Conservation (phyloP, 768 basidiomycete species). For the Leccinum boreale region DNA sequence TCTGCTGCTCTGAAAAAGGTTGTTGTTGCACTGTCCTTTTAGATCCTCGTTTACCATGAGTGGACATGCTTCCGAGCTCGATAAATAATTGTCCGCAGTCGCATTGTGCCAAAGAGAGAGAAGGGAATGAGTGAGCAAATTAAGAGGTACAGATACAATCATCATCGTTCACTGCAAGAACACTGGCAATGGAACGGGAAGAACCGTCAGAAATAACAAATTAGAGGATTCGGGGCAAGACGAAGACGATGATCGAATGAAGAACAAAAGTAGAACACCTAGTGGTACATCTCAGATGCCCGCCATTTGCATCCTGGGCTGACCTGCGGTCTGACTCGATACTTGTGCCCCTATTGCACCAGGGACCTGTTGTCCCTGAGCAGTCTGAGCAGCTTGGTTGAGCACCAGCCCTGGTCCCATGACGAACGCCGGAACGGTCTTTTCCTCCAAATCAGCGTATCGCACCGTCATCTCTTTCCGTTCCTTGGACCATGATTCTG, state of each 20-base stretch:
- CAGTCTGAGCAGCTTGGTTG: conserved; percentile 30
- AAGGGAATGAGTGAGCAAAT: conserved; percentile 29
- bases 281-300: conserved; percentile 28
- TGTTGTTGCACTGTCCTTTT: not conserved
- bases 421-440: conserved; percentile 59
- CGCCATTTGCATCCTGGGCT: conserved; percentile 35
- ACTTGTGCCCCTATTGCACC: conserved; percentile 29
- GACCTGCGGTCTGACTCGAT: conserved; percentile 23
- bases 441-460: conserved; percentile 74
- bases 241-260: conserved; percentile 8
- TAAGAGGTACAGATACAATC: conserved; percentile 36
- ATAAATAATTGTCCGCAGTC: conserved; percentile 20
- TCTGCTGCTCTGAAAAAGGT: conserved; percentile 36
- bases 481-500: conserved; percentile 74
- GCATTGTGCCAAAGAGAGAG: conserved; percentile 18
- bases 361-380: conserved; percentile 39
- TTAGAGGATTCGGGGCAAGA: conserved; percentile 9
- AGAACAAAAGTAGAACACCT: not conserved
- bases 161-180: conserved; percentile 36
- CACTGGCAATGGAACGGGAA: conserved; percentile 19
- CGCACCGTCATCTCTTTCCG: conserved; percentile 75
- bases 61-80: not conserved
- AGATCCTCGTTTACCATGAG: conserved; percentile 6
- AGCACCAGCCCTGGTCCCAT: conserved; percentile 47
- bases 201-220: conserved; percentile 20